Evolutionary conservation across 2,329 filamentous ascomycete species (phyloP).

Genomic region (Spiromastix sp.): DNA sequence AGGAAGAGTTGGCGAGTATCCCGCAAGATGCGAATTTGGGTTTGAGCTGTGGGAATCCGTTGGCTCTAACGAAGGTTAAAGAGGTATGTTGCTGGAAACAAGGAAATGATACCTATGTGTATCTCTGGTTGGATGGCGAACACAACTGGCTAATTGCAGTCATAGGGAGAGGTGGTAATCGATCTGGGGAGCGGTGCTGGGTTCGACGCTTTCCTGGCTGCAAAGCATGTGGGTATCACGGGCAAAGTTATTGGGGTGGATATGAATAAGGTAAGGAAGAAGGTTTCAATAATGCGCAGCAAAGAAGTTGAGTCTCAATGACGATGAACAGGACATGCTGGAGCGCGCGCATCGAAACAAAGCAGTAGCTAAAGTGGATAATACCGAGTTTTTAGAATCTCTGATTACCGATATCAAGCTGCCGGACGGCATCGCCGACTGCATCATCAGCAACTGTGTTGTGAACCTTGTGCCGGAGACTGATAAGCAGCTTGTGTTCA

Average conservation of each 20-base stretch:
- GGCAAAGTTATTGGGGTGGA: slow-evolving; percentile 48
- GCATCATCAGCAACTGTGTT: slow-evolving; percentile 55
- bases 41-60: slow-evolving; percentile 45
- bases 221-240: slow-evolving; percentile 37
- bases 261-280: slow-evolving; percentile 49
- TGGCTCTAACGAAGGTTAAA: slow-evolving; percentile 38
- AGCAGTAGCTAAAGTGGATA: slow-evolving; percentile 26
- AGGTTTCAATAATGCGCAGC: neutral
- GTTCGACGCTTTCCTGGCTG: slow-evolving; percentile 48
- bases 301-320: too few relatives aligned
- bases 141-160: neutral
- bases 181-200: slow-evolving; percentile 50
- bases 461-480: slow-evolving; percentile 46
- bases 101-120: neutral
- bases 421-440: slow-evolving; percentile 35
- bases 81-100: slow-evolving; percentile 24
- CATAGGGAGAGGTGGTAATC: slow-evolving; percentile 46
- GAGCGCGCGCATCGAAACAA: slow-evolving; percentile 39
- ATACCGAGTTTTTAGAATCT: slow-evolving; percentile 43
- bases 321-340: slow-evolving; percentile 42
- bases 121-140: neutral
- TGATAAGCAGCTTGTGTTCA: slow-evolving; percentile 46
- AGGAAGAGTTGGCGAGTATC: slow-evolving; percentile 37
- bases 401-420: slow-evolving; percentile 43
- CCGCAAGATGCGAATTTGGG: slow-evolving; percentile 43